A percentile compares a stretch with the other conserved stretches of the same genome.
phyloP scores from a whole-genome alignment of 2,329 filamentous ascomycete genomes.

The Fusarium albidum region DNA sequence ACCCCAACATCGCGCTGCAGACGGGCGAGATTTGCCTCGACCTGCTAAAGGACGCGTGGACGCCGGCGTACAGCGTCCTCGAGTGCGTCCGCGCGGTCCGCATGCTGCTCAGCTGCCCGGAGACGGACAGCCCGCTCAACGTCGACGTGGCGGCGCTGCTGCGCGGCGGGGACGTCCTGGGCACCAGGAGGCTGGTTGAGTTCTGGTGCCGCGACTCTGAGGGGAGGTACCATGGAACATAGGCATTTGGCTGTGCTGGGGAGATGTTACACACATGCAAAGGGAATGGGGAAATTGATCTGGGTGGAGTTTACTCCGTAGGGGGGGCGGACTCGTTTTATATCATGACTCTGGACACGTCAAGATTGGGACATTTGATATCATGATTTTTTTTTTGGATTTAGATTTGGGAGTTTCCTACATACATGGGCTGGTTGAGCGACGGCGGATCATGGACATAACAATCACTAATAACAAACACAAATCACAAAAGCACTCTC shows the following conservation, averaged over 20 bases:
- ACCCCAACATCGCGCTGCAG: constrained; percentile 76
- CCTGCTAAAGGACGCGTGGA: constrained; percentile 81
- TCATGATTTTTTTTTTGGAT: neutral
- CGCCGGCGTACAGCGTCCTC: constrained; percentile 83
- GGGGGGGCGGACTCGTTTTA: too few species aligned
- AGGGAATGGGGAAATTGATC: neutral
- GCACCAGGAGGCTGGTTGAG: constrained; percentile 74
- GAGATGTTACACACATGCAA: neutral
- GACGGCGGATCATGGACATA: constrained; percentile 13
- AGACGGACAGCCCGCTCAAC: constrained; percentile 79
- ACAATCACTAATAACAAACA: constrained; percentile 15
- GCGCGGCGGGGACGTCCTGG: constrained; percentile 72
- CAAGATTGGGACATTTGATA: constrained; percentile 17
- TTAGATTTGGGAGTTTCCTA: neutral
- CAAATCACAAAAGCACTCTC: constrained; percentile 8
- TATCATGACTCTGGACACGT: constrained; percentile 8
- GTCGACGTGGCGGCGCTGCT: constrained; percentile 79
- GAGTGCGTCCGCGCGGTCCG: constrained; percentile 77
- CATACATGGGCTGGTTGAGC: constrained; percentile 17
- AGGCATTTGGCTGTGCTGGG: neutral
- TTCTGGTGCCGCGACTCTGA: constrained; percentile 65
- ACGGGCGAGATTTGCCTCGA: constrained; percentile 96
- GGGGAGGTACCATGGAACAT: constrained; percentile 48
- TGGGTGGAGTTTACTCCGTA: constrained; percentile 36
- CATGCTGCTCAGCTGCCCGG: constrained; percentile 70